A percentile compares a stretch with the other conserved stretches of the same genome.
These are phyloP conservation scores for Nadsonia commutata DNA, from an alignment of 1,139 yeast genomes.

Conservation along the genomic window DNA sequence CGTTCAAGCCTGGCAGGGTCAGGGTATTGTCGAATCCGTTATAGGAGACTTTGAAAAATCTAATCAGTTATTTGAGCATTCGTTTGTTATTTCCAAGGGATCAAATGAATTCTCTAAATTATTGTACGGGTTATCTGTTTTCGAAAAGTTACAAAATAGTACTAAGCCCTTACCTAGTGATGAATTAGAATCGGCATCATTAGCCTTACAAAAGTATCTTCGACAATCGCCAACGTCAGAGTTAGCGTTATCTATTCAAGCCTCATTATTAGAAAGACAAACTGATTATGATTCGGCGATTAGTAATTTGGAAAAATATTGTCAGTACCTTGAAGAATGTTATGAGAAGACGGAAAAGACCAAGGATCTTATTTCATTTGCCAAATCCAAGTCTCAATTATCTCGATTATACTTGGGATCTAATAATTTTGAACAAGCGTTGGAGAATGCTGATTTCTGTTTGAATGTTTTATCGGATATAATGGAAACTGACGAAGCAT, in stretches of 20 bases:
- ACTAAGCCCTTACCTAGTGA: constrained; percentile 4
- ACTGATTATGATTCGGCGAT: constrained; percentile 43
- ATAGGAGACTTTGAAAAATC: constrained; percentile 42
- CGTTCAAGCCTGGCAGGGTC: constrained; percentile 75
- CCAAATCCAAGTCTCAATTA: constrained; percentile 47
- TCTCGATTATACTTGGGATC: constrained; percentile 58
- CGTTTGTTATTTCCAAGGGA: constrained; percentile 64
- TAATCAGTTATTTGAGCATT: constrained; percentile 52
- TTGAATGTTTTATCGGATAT: constrained; percentile 35
- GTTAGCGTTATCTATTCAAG: constrained; percentile 41
- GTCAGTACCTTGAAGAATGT: constrained; percentile 36
- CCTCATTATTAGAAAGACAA: constrained; percentile 45
- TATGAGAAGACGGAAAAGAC: constrained; percentile 44
- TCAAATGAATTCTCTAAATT: constrained; percentile 55
- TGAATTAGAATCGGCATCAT: constrained; percentile 33
- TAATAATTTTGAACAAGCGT: constrained; percentile 38
- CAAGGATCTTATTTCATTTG: constrained; percentile 34
- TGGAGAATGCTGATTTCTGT: constrained; percentile 46
- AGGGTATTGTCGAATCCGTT: constrained; percentile 53
- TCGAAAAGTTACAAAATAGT: constrained; percentile 17
- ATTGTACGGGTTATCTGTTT: constrained; percentile 50
- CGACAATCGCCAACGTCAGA: constrained; percentile 50
- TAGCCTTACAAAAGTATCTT: constrained; percentile 61
- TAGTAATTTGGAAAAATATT: constrained; percentile 32
- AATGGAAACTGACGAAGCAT: constrained; percentile 18